Conservation (phyloP, 257 asterid genomes). For the Lithospermum erythrorhizon region DNA sequence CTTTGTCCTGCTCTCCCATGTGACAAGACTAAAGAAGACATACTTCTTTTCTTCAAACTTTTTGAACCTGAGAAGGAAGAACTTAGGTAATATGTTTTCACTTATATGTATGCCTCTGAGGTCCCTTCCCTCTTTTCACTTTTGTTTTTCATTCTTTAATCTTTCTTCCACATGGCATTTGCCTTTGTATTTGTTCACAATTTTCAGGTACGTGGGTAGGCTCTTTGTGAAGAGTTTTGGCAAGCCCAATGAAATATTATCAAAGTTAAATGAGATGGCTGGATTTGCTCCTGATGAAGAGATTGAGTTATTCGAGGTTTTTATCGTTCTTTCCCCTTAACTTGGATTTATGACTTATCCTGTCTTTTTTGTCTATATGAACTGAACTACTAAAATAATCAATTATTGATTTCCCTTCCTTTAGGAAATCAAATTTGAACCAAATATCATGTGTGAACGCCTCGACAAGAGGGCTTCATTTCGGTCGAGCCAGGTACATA, state of each 20-base stretch:
- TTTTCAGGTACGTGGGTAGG: conserved; percentile 75
- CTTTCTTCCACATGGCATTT: conserved; percentile 2
- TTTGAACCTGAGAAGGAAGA: conserved; percentile 90
- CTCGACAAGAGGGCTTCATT: conserved; percentile 70
- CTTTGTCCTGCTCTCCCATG: conserved; percentile 57
- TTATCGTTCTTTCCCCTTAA: conserved; percentile 9
- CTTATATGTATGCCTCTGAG: neutral
- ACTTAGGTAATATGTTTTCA: conserved; percentile 45
- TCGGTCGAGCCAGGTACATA: conserved; percentile 66
- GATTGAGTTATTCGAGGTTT: conserved; percentile 88
- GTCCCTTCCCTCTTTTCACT: conserved; percentile 1
- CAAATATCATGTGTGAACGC: conserved; percentile 90
- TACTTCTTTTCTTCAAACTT: conserved; percentile 78
- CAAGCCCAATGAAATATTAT: conserved; percentile 62
- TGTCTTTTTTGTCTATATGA: neutral
- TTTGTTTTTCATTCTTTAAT: neutral
- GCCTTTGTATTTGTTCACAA: conserved; percentile 9
- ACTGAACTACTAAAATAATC: neutral
- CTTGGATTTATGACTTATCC: neutral
- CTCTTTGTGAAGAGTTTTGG: conserved; percentile 60
- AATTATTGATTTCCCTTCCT: conserved; percentile 8
- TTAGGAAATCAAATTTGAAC: conserved; percentile 92
- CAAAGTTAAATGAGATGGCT: conserved; percentile 75
- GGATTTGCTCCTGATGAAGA: conserved; percentile 87
- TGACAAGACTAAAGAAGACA: conserved; percentile 69